Percentiles rank a stretch among this genome's conserved stretches.
phyloP scores from a whole-genome alignment of 148 eudicot species.

The Persicaria tinctoria region DNA sequence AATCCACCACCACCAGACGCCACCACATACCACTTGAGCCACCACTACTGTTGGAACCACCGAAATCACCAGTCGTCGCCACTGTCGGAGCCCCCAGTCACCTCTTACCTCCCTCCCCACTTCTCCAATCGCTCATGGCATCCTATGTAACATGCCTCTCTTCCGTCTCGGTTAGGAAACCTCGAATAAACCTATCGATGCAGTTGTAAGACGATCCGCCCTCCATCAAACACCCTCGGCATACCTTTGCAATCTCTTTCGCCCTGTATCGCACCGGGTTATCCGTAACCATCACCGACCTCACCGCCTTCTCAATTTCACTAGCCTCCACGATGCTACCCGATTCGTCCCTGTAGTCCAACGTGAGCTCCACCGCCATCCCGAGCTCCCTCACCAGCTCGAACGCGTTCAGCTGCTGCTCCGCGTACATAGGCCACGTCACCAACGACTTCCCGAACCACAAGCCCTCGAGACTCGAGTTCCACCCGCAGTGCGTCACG shows the following conservation, averaged over 20 bases:
- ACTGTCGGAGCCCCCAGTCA: no score
- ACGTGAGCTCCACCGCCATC: constrained; percentile 8
- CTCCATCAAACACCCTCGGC: background rate
- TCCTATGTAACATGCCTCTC: no score
- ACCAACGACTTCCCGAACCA: constrained; percentile 21
- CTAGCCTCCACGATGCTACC: background rate
- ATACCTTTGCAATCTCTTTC: constrained; percentile 11
- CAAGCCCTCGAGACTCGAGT: constrained; percentile 18
- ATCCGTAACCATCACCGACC: constrained; percentile 12
- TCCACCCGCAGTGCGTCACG: constrained; percentile 20
- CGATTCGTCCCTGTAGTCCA: background rate
- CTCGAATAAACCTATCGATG: background rate
- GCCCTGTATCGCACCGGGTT: constrained; percentile 12
- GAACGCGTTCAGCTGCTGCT: constrained; percentile 15
- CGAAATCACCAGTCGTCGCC: no score
- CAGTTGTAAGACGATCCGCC: constrained; percentile 7
- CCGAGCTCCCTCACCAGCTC: constrained; percentile 9
- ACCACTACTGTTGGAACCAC: no score
- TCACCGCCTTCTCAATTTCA: constrained; percentile 13
- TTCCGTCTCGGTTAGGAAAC: background rate
- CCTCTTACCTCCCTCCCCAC: no score
- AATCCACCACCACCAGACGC: no score
- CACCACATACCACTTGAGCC: no score
- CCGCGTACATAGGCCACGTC: constrained; percentile 17
- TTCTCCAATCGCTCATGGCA: no score